Evolutionary conservation across 306 rosid genomes (phyloP).

Genomic region (Ceratonia siliqua): DNA sequence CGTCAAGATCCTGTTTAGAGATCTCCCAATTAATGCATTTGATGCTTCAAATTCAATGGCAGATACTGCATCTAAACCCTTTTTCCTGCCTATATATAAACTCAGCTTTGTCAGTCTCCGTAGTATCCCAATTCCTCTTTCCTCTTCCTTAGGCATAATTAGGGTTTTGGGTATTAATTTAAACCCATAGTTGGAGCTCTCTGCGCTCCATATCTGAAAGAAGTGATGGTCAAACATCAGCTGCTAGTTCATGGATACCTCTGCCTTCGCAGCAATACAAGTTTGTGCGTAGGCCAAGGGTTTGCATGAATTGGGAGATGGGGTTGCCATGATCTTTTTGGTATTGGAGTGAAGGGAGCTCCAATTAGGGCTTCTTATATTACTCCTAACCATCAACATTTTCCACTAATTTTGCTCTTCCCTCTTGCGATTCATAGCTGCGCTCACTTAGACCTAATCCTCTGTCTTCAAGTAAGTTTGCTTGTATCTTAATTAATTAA

Average conservation of each 20-base stretch:
- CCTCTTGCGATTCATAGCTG: no score
- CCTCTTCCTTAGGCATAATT: not conserved
- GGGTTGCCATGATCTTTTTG: constrained; percentile 54
- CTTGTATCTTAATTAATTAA: no score
- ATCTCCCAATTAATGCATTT: not conserved
- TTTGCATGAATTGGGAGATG: constrained; percentile 60
- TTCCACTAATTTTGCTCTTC: not conserved
- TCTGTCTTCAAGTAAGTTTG: no score
- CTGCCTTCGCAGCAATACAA: constrained; percentile 2
- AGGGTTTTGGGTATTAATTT: not conserved
- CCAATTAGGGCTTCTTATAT: not conserved
- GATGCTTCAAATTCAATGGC: not conserved
- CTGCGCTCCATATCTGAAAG: constrained; percentile 46
- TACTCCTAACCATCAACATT: not conserved
- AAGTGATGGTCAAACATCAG: constrained; percentile 37
- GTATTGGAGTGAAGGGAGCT: constrained; percentile 87
- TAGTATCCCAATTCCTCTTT: not conserved
- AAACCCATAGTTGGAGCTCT: constrained; percentile 39
- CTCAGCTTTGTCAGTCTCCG: not conserved
- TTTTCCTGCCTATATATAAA: not conserved
- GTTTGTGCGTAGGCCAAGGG: constrained; percentile 31
- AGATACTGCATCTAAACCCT: not conserved
- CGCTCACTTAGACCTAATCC: no score
- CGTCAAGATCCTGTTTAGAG: not conserved
- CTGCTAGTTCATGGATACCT: constrained; percentile 67